Percentiles rank a stretch among this genome's conserved stretches.
These are phyloP conservation scores for Populus tomentosa DNA, from an alignment of 441 rosid genomes.

Conservation along the genomic window DNA sequence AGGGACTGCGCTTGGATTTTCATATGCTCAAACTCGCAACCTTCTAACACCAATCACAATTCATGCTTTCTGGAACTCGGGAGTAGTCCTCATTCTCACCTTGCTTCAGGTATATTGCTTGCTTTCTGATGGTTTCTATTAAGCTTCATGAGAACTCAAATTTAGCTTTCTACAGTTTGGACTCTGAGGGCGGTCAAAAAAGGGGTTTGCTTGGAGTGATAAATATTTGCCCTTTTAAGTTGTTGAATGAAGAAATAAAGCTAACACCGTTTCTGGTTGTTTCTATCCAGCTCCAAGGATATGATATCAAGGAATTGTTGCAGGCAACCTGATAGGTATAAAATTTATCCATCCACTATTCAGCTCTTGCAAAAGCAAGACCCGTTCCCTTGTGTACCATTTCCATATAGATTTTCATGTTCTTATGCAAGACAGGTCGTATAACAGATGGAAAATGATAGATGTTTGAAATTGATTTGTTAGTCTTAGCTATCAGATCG, in stretches of 20 bases:
- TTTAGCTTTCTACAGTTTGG: not conserved
- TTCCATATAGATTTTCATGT: not conserved
- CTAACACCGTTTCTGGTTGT: not conserved
- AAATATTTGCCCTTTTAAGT: not conserved
- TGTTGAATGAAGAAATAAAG: not conserved
- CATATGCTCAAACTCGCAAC: conserved; percentile 90
- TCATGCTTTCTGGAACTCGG: conserved; percentile 87
- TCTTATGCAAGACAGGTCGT: not conserved
- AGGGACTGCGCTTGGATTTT: conserved; percentile 74
- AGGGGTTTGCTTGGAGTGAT: not conserved
- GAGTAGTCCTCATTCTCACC: conserved; percentile 80
- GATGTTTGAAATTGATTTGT: not conserved
- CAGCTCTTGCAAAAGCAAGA: not conserved
- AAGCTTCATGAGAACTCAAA: not conserved
- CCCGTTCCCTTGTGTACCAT: not conserved
- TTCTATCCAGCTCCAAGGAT: conserved; percentile 51
- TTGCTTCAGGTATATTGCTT: conserved; percentile 65
- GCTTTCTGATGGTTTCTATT: not conserved
- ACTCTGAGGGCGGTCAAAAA: not conserved
- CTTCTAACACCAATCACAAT: conserved; percentile 78
- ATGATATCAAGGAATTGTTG: conserved; percentile 55
- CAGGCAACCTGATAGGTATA: conserved; percentile 33
- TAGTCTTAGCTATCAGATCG: not conserved
- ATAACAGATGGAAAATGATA: not conserved
- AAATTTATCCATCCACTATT: not conserved